Conservation (phyloP, 164 flowering plant genomes). For the Amborella trichopoda region DNA sequence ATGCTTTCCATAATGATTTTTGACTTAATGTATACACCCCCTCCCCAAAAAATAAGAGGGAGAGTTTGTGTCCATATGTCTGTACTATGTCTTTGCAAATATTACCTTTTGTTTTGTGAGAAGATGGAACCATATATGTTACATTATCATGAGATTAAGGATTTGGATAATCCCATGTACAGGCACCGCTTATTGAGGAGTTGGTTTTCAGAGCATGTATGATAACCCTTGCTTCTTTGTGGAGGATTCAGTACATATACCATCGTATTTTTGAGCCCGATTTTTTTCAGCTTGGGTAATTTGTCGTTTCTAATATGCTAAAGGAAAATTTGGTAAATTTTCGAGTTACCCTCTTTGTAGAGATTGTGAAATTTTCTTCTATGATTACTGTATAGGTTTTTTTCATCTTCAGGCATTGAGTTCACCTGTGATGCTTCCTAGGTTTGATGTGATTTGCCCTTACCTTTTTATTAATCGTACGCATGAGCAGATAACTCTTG, state of each 20-base stretch:
- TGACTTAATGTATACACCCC: background rate
- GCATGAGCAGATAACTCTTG: too few relatives aligned
- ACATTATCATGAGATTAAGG: background rate
- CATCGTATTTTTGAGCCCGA: conserved; percentile 62
- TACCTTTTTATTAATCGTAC: too few relatives aligned
- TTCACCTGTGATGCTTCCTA: too few relatives aligned
- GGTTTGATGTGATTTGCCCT: too few relatives aligned
- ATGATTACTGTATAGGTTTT: too few relatives aligned
- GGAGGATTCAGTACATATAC: conserved; percentile 56
- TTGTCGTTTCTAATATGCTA: background rate
- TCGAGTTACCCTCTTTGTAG: too few relatives aligned
- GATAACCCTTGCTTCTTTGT: conserved; percentile 87
- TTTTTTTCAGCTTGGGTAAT: conserved; percentile 90
- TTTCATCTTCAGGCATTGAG: too few relatives aligned
- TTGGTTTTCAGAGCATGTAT: conserved; percentile 94
- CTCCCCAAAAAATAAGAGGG: too few relatives aligned
- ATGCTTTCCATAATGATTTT: background rate
- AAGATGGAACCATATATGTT: background rate
- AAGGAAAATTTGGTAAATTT: too few relatives aligned
- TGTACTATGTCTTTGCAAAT: background rate
- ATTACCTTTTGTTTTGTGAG: background rate
- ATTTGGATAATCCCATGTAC: conserved; percentile 10
- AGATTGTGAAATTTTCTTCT: too few relatives aligned
- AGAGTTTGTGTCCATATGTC: background rate
- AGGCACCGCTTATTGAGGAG: conserved; percentile 96